Conservation (phyloP, 805 yeast genomes). For the Teunomyces funiuensis region DNA sequence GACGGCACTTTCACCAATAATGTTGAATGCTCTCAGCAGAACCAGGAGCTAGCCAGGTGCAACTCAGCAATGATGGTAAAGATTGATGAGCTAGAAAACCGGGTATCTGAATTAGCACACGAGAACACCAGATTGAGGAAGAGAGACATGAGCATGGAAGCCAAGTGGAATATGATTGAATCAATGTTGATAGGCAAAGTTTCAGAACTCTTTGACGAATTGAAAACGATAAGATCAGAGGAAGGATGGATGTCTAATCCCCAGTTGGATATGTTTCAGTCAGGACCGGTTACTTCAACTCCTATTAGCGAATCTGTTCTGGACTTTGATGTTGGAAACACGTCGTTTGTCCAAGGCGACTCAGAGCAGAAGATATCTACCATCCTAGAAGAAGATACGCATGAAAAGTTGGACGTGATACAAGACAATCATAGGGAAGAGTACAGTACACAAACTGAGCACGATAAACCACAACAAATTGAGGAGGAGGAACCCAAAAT, state of each 20-base stretch:
- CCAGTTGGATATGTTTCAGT: slow-evolving; percentile 14
- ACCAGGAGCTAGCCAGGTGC: slow-evolving; percentile 58
- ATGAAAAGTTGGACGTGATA: not conserved
- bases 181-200: slow-evolving; percentile 39
- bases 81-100: slow-evolving; percentile 53
- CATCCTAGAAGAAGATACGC: not conserved
- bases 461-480: not conserved
- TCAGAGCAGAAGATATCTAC: slow-evolving; percentile 4
- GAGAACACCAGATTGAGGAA: slow-evolving; percentile 47
- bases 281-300: slow-evolving; percentile 19
- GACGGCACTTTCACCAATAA: slow-evolving; percentile 6
- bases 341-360: slow-evolving; percentile 1
- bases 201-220: slow-evolving; percentile 44
- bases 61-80: slow-evolving; percentile 53
- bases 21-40: slow-evolving; percentile 44
- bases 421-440: not conserved
- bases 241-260: slow-evolving; percentile 37
- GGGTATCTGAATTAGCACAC: slow-evolving; percentile 47
- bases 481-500: slow-evolving; percentile 1
- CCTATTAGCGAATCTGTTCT: slow-evolving; percentile 12
- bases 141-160: slow-evolving; percentile 29
- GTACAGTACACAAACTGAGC: not conserved
- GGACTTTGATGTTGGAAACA: slow-evolving; percentile 1
- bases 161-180: slow-evolving; percentile 41
- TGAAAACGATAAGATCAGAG: slow-evolving; percentile 38